Percentiles rank a stretch among this genome's conserved stretches.
Conservation (phyloP, 2,329 filamentous ascomycete genomes). For the Elsinoe arachidis region DNA sequence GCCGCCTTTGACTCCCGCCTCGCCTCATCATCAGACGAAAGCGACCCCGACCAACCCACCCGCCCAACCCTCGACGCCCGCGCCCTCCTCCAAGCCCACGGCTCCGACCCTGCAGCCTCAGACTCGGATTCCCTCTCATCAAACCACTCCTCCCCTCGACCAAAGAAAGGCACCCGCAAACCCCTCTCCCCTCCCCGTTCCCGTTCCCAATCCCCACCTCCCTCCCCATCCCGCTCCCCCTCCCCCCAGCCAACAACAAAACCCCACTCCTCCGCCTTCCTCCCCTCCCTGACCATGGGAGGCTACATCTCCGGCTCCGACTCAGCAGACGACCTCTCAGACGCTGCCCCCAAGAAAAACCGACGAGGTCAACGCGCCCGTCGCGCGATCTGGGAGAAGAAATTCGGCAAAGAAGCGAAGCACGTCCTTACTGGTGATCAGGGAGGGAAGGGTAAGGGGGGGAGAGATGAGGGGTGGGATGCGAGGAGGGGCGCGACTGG, state of each 20-base stretch:
- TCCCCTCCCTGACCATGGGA: slow-evolving; percentile 66
- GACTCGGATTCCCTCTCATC: slow-evolving; percentile 19
- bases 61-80: slow-evolving; percentile 20
- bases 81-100: slow-evolving; percentile 7
- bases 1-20: slow-evolving; percentile 33
- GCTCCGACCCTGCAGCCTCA: slow-evolving; percentile 8
- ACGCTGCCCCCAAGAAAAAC: slow-evolving; percentile 56
- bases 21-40: slow-evolving; percentile 29
- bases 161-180: slow-evolving; percentile 15
- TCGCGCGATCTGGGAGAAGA: slow-evolving; percentile 71
- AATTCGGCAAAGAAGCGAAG: slow-evolving; percentile 60
- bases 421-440: slow-evolving; percentile 4
- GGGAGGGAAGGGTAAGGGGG: not conserved
- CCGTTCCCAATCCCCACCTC: slow-evolving; percentile 16
- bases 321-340: slow-evolving; percentile 49
- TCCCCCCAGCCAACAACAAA: slow-evolving; percentile 26
- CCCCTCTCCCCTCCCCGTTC: slow-evolving; percentile 7
- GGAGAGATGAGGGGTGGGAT: slow-evolving; percentile 47
- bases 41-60: slow-evolving; percentile 27
- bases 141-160: slow-evolving; percentile 20
- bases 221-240: slow-evolving; percentile 24
- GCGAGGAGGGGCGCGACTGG: slow-evolving; percentile 44
- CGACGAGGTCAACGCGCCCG: slow-evolving; percentile 68
- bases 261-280: slow-evolving; percentile 48
- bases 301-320: slow-evolving; percentile 74